Base-by-base conservation (phyloP, 495 filamentous ascomycete species). In the Amniculicola lignicola region DNA sequence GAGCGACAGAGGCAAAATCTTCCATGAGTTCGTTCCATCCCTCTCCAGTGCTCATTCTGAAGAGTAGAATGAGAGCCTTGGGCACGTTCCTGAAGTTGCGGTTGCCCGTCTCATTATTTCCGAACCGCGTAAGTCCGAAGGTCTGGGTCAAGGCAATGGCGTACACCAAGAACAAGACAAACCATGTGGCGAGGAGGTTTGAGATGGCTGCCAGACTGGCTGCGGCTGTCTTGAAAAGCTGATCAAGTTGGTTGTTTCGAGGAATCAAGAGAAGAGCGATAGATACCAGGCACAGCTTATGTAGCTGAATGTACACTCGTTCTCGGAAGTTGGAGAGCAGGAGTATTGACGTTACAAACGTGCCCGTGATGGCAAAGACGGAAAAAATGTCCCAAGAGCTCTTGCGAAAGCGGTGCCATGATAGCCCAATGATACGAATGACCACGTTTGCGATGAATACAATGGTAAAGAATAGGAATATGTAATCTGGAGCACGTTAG, bases 161-260 rank as follows among this genome's bases (percentile, higher is more conserved):
- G 69, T 87, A 99, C 12, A 95, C 90, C 29, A 97, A 74, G 75
- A 97, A 99, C 40, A 99, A 80, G 1, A 96, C 88, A 57, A 96
- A 86, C 93, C 93, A 99, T 0, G 94, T 97, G 1, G 92, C 93
- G 16, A 99, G 76, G 21, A 99, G 77, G 67, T 96, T 99, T 49
- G 85, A 82, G 65, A 99, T 97, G 12, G 87, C 84, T 1, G 87
- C 85, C 28, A 99, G 73, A 82, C 85, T 90, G 36, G 93, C 93
- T n/a, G 93, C 94, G 2, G 94, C 94, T 14, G 93, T 99, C 72
- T 99, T 99, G 82, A 97, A 99, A 4, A 99, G 83, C 69, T 99
- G 93, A 66, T 99, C 93, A 10, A 99, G 83, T 41, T 95, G 90
- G 59, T 99, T 93, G 69, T 97, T 99, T 4, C 93, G 82, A 9